A percentile compares a stretch with the other conserved stretches of the same genome.
These are phyloP conservation scores for Comarum palustre DNA, from an alignment of 306 rosid species.

Conservation along the genomic window DNA sequence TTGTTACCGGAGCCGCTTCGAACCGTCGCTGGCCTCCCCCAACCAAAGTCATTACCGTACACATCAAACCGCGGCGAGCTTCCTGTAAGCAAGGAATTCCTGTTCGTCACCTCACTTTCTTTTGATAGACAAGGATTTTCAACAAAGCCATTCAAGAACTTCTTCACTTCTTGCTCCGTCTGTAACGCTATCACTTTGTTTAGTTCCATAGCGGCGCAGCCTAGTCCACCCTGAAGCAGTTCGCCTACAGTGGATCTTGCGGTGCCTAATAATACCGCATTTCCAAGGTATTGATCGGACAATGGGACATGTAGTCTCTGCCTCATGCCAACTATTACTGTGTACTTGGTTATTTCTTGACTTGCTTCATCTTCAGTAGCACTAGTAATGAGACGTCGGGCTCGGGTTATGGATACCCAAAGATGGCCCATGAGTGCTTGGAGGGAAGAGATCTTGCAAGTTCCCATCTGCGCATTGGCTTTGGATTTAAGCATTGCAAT, in stretches of 20 bases:
- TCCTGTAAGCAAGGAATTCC: not conserved
- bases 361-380: not conserved
- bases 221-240: not conserved
- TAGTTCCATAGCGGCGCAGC: not conserved
- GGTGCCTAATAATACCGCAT: not conserved
- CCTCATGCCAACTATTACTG: not conserved
- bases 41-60: not conserved
- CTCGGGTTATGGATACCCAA: not conserved
- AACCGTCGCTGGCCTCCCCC: not conserved
- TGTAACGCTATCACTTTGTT: not conserved
- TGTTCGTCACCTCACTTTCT: no score
- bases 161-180: not conserved
- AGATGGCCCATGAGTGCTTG: not conserved
- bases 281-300: not conserved
- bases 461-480: not conserved
- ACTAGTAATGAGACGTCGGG: not conserved
- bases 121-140: not conserved
- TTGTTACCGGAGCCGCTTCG: not conserved
- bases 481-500: not conserved
- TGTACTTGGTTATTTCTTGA: not conserved
- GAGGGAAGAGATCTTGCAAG: not conserved
- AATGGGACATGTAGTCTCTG: not conserved
- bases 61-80: not conserved
- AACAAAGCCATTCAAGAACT: not conserved
- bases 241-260: not conserved